Evolutionary conservation across 805 yeast genomes (phyloP).

Genomic region (Candida takata): DNA sequence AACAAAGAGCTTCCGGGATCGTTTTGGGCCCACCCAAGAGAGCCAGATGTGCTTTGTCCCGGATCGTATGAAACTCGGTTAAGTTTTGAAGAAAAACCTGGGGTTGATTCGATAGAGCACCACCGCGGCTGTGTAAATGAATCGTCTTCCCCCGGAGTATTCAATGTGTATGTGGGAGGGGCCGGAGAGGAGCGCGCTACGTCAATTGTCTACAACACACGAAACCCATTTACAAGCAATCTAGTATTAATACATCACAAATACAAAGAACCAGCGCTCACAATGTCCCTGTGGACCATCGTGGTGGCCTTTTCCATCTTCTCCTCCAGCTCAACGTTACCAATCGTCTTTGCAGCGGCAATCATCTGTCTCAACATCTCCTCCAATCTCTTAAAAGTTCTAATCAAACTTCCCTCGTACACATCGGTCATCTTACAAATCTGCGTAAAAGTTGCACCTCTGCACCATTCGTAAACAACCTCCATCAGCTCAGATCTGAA

Average conservation of each 20-base stretch:
- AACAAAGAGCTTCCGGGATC: no score
- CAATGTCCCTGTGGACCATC: constrained; percentile 90
- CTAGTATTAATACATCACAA: constrained; percentile 19
- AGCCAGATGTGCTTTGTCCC: no score
- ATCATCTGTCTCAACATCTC: constrained; percentile 88
- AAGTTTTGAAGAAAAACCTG: no score
- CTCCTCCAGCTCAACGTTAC: constrained; percentile 76
- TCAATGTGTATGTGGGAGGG: no score
- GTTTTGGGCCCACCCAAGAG: no score
- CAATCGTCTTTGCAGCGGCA: constrained; percentile 90
- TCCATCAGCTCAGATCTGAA: constrained; percentile 95
- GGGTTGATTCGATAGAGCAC: no score
- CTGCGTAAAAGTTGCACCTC: constrained; percentile 92
- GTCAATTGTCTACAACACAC: no score
- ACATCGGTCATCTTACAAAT: constrained; percentile 99
- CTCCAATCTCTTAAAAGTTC: constrained; percentile 91
- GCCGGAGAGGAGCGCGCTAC: no score
- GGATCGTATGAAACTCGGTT: no score
- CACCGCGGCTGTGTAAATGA: no score
- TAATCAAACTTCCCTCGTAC: constrained; percentile 91
- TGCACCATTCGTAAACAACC: constrained; percentile 94
- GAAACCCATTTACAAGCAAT: no score
- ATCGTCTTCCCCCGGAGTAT: no score
- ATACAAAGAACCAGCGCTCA: constrained; percentile 92
- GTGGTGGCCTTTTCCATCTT: constrained; percentile 85